Conservation (phyloP, 805 yeast genomes). For the Sugiyamaella lignohabitans region DNA sequence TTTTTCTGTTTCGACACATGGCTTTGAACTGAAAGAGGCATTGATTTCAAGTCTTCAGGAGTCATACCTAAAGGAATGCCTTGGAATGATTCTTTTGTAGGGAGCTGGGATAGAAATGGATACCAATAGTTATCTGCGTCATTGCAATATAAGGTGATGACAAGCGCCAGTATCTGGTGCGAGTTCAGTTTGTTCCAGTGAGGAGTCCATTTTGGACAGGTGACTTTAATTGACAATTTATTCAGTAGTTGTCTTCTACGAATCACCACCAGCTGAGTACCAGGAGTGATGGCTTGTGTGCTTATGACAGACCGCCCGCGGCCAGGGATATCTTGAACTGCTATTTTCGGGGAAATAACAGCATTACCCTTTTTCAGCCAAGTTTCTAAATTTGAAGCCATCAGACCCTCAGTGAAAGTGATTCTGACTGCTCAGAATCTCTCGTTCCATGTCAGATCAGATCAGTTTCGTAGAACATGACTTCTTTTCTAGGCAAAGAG, state of each 20-base stretch:
- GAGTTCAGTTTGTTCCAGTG: conserved; percentile 16
- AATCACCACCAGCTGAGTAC: conserved; percentile 47
- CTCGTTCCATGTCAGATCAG: no score
- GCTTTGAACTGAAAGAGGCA: conserved; percentile 20
- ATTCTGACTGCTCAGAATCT: no score
- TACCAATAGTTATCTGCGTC: conserved; percentile 48
- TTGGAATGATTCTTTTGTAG: conserved; percentile 46
- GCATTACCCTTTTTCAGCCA: conserved; percentile 16
- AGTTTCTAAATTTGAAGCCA: not conserved
- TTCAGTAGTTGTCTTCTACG: conserved; percentile 56
- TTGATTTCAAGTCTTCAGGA: conserved; percentile 8
- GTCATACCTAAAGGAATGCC: conserved; percentile 63
- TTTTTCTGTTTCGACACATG: conserved; percentile 18
- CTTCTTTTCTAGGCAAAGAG: no score
- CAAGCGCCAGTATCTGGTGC: conserved; percentile 23
- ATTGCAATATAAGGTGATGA: conserved; percentile 12
- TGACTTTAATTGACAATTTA: conserved; percentile 17
- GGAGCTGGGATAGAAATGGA: conserved; percentile 62
- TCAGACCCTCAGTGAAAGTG: no score
- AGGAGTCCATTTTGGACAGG: conserved; percentile 2
- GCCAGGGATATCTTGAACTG: conserved; percentile 35
- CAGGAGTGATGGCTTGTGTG: conserved; percentile 29
- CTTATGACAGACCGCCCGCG: conserved; percentile 65
- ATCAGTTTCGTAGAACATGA: no score
- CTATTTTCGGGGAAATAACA: conserved; percentile 22